Percentiles rank a stretch among this genome's conserved stretches.
phyloP scores from a whole-genome alignment of 257 asterid species.

The Solanum neorickii region DNA sequence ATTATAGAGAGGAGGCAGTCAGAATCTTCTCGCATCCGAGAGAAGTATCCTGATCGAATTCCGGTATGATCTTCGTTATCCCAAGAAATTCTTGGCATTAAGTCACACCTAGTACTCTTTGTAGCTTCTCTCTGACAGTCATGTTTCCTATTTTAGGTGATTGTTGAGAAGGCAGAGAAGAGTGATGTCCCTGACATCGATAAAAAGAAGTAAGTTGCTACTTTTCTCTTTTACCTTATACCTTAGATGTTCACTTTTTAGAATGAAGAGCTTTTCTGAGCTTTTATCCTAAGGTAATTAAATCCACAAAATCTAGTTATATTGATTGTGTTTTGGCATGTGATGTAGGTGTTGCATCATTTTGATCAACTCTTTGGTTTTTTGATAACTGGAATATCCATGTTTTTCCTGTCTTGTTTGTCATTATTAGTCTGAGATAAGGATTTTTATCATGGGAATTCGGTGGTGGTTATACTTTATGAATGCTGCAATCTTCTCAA shows the following conservation, averaged over 20 bases:
- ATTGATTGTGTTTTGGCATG: not conserved
- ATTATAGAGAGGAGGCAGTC: conserved; percentile 49
- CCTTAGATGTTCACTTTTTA: not conserved
- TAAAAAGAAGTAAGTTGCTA: conserved; percentile 59
- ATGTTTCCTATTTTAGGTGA: conserved; percentile 31
- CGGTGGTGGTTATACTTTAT: not conserved
- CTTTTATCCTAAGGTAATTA: not conserved
- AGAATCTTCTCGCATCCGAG: conserved; percentile 49
- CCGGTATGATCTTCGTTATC: conserved; percentile 33
- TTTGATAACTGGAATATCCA: not conserved
- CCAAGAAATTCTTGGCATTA: not conserved
- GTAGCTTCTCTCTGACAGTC: not conserved
- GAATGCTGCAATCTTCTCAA: not conserved
- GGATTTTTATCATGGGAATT: not conserved
- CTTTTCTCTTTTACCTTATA: not conserved
- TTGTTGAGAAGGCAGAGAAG: conserved; percentile 69
- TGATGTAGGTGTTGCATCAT: not conserved
- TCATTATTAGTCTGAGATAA: not conserved
- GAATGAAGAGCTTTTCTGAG: not conserved
- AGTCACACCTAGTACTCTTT: not conserved
- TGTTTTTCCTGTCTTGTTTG: not conserved
- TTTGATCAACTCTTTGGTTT: not conserved
- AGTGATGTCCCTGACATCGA: conserved; percentile 69
- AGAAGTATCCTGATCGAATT: conserved; percentile 62
- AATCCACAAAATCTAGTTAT: not conserved